Base-by-base conservation (phyloP, 768 basidiomycete genomes). In the Pisolithus microcarpus region DNA sequence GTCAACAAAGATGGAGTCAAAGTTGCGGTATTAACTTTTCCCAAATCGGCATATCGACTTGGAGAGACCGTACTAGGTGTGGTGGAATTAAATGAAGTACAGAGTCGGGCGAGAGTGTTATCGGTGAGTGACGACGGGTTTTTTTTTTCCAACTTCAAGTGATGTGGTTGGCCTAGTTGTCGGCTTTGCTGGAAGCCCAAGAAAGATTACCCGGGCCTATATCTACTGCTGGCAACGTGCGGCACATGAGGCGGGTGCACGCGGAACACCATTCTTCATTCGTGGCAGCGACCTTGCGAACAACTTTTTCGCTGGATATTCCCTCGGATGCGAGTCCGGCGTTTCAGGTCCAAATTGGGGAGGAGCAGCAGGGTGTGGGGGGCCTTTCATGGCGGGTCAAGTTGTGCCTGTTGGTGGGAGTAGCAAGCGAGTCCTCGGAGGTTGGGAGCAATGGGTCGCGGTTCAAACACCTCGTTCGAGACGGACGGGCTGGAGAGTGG, bases 21-120 rank as follows among this genome's bases (percentile, higher is more conserved):
- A 38, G 91, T 98, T 52, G 94, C 95, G 6, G 84, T 89, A 36
- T 67, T 99, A 13, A 96, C 93, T 0, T 89, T 99, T 56, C 82
- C 88, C 23, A 97, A 97, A 69, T 83, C 85, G 38, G 87, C 90
- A 0, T 97, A 90, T 66, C 71, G 95, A 18, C 79, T 97, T 0
- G 95, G 95, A 4, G 94, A 99, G 70, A 93, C 92, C 0, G 82
- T 97, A 21, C 70, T 84, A 42, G 95, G 94, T 3, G 83, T 94
- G 0, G 84, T 99, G 21, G 85, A 91, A 61, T 63, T 98, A 55
- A 98, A 99, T 62, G 78, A 82, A 26, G 73, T 80, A 36, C 69
- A 69, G n/a, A 77, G 85, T 5, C 69, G 80, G 36, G 76, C 85
- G 13, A 72, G 86, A n/a, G 94, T 97, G 0, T 64, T 97, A 40